Conservation (phyloP, 2,329 filamentous ascomycete species). For the Shiraia bambusicola region DNA sequence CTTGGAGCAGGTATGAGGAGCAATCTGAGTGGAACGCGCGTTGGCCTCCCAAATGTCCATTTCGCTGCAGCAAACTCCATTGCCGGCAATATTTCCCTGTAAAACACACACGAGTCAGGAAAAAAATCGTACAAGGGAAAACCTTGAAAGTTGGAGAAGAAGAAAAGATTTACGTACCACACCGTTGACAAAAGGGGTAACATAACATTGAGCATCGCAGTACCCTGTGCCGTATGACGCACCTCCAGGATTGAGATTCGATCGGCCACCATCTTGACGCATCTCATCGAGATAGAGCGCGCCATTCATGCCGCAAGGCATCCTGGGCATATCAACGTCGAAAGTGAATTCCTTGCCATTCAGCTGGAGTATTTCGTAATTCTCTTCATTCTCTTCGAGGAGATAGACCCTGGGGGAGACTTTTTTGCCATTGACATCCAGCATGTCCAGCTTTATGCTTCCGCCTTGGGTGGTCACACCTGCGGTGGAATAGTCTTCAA, state of each 20-base stretch:
- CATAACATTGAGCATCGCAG: slow-evolving; percentile 50
- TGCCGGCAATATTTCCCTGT: slow-evolving; percentile 46
- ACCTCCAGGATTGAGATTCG: slow-evolving; percentile 49
- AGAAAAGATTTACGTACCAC: slow-evolving; percentile 29
- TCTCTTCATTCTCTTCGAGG: slow-evolving; percentile 58
- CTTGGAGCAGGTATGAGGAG: slow-evolving; percentile 54
- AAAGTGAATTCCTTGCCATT: slow-evolving; percentile 71
- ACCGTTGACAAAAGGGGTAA: slow-evolving; percentile 42
- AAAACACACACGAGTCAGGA: slow-evolving; percentile 42
- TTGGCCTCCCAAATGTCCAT: slow-evolving; percentile 61
- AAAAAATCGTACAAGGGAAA: no score
- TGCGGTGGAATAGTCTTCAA: slow-evolving; percentile 55
- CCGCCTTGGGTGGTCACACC: slow-evolving; percentile 55
- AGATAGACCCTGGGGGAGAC: slow-evolving; percentile 62
- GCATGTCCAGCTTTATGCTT: slow-evolving; percentile 50
- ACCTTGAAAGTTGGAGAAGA: slow-evolving; percentile 17
- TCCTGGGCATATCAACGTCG: slow-evolving; percentile 61
- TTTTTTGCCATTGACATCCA: slow-evolving; percentile 38
- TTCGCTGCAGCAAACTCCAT: slow-evolving; percentile 57
- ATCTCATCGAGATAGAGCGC: slow-evolving; percentile 46
- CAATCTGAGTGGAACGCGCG: slow-evolving; percentile 47
- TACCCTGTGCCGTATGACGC: slow-evolving; percentile 65
- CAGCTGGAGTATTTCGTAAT: slow-evolving; percentile 67
- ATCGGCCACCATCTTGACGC: slow-evolving; percentile 41
- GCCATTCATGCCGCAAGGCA: slow-evolving; percentile 47